Percentiles rank a stretch among this genome's conserved stretches.
Evolutionary conservation across 495 filamentous ascomycete species (phyloP).

Genomic region (Letharia columbiana): DNA sequence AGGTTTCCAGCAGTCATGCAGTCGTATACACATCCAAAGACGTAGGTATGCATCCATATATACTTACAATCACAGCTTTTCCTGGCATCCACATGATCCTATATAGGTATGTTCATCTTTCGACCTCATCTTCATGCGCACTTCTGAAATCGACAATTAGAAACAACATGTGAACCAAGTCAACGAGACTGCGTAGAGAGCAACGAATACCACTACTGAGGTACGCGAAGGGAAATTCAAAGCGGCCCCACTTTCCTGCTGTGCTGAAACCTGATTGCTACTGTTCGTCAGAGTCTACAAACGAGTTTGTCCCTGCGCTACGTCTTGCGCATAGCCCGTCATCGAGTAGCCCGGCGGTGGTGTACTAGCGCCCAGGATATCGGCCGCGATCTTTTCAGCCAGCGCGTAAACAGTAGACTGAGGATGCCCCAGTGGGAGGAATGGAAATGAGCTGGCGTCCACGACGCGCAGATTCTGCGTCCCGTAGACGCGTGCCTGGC

Average conservation of each 20-base stretch:
- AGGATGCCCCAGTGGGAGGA: conserved; percentile 43
- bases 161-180: neutral
- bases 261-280: neutral
- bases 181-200: neutral
- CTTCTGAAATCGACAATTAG: neutral
- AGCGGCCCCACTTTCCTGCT: neutral
- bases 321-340: conserved; percentile 10
- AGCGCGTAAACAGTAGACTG: conserved; percentile 33
- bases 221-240: neutral
- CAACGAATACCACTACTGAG: neutral
- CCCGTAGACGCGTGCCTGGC: conserved; percentile 34
- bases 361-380: conserved; percentile 20
- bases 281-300: neutral
- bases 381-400: conserved; percentile 35
- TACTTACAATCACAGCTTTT: neutral
- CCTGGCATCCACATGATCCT: neutral
- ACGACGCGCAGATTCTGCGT: conserved; percentile 37
- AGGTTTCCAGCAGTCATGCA: too few species aligned
- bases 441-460: conserved; percentile 46
- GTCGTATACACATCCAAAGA: neutral
- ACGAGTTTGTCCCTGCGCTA: neutral
- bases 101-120: neutral
- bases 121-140: neutral
- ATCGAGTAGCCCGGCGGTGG: conserved; percentile 9
- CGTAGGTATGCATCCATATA: neutral